Percentiles rank a stretch among this genome's conserved stretches.
These are phyloP conservation scores for Clavispora asparagi DNA, from an alignment of 805 yeast species.

Conservation along the genomic window DNA sequence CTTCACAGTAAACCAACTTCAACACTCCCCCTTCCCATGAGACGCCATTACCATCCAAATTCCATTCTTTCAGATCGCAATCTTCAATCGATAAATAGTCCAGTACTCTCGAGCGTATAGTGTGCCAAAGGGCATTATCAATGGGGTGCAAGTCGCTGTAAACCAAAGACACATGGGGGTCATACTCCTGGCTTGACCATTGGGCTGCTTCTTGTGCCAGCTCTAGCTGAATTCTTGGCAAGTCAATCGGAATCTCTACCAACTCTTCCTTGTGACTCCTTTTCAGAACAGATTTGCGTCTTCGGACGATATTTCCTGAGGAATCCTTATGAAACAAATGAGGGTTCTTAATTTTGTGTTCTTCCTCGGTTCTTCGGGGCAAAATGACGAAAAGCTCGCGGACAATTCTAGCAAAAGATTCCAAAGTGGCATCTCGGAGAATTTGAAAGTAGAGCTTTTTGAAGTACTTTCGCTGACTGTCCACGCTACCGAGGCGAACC, in stretches of 20 bases:
- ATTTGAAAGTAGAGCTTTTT: slow-evolving; percentile 51
- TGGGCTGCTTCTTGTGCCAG: slow-evolving; percentile 44
- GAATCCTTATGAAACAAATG: slow-evolving; percentile 33
- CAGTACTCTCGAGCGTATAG: slow-evolving; percentile 59
- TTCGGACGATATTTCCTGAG: slow-evolving; percentile 25
- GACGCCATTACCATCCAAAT: slow-evolving; percentile 25
- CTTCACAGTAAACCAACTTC: slow-evolving; percentile 64
- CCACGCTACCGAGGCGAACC: slow-evolving; percentile 38
- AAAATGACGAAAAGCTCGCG: slow-evolving; percentile 51
- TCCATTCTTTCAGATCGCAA: slow-evolving; percentile 32
- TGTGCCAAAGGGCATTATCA: slow-evolving; percentile 58
- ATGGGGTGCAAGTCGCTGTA: slow-evolving; percentile 64
- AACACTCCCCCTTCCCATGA: slow-evolving; percentile 70
- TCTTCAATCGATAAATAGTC: slow-evolving; percentile 54
- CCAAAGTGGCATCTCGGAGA: slow-evolving; percentile 39
- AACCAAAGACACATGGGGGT: slow-evolving; percentile 69
- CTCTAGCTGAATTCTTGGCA: slow-evolving; percentile 27
- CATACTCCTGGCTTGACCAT: slow-evolving; percentile 56
- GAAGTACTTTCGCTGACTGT: slow-evolving; percentile 46
- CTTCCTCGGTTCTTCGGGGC: slow-evolving; percentile 36
- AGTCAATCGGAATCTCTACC: slow-evolving; percentile 21
- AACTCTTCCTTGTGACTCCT: slow-evolving; percentile 6
- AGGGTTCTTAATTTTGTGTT: slow-evolving; percentile 31
- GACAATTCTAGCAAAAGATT: slow-evolving; percentile 50
- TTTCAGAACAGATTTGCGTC: slow-evolving; percentile 14